Evolutionary conservation across 2,329 filamentous ascomycete species (phyloP), one percentile per base, ranked within the genome.

Genomic region (Juglanconis oblonga): DNA sequence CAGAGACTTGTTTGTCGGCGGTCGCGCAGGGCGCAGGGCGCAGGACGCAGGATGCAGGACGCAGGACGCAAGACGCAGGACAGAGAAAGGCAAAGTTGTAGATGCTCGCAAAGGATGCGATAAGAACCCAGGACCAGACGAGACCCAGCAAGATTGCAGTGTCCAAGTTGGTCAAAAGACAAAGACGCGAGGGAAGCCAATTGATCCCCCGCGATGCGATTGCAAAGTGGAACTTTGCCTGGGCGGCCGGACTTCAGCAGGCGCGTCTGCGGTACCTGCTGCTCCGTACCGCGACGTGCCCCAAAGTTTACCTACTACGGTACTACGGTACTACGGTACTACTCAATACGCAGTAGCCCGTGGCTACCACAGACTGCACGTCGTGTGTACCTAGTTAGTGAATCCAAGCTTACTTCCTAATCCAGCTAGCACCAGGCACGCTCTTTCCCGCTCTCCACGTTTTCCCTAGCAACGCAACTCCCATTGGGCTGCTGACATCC

Each of bases 231-330:
- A 13, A 14, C 35, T 24, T 38, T 33, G 32, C 10, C 4, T 50
- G 48, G 13, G 17, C 33, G 35, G 33, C 50, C 14, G n/a, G 50
- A 42, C 50, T 35, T 31, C 3, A n/a, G 53, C 40, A 53, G 42
- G 56, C 56, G 56, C 56, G 56, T 58, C 50, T 58, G 42, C 33
- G 42, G 50, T 44, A 48, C 49, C 35, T 31, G 11, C 24, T n/a
- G 42, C 24, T 38, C 29, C 56, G 38, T 36, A 57, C 55, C 56
- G 56, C 56, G 56, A 48, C 50, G 40, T 53, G 56, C 35, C 33
- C 40, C 32, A 44, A 5, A 45, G 17, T 45, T 45, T 45, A 45
- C 42, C 42, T 45, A 7, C 7, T 17, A 17, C 24, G 24, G 24
- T 24, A 24, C n/a, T n/a, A n/a, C n/a, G n/a, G n/a, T 17, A 17